phyloP scores from a whole-genome alignment of 805 yeast species.

The Starmerella potacharoeniae region DNA sequence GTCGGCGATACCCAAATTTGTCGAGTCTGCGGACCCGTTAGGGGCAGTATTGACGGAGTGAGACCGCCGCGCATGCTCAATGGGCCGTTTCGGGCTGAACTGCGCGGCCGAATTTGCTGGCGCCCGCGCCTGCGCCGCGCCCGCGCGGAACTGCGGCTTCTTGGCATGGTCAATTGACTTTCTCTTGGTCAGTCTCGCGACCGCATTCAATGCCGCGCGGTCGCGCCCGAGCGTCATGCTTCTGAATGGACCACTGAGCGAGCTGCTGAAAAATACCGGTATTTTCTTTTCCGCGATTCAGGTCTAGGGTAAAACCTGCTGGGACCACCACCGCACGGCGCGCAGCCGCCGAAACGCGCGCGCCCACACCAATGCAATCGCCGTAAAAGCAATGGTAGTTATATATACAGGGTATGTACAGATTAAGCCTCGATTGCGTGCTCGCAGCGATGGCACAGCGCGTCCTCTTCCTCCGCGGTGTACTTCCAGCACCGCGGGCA shows the following conservation, averaged over 20 bases:
- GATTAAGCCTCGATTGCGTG: background rate
- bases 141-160: background rate
- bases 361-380: too few species aligned
- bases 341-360: too few species aligned
- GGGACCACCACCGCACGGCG: too few species aligned
- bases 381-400: too few species aligned
- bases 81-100: background rate
- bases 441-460: slow-evolving; percentile 57
- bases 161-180: background rate
- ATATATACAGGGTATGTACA: background rate
- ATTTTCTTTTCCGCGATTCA: too few species aligned
- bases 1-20: slow-evolving; percentile 1
- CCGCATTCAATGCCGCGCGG: slow-evolving; percentile 4
- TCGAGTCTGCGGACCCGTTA: background rate
- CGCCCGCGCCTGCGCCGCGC: background rate
- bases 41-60: background rate
- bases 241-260: background rate
- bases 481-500: slow-evolving; percentile 96
- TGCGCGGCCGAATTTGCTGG: background rate
- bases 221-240: background rate
- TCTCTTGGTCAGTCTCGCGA: slow-evolving; percentile 1
- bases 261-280: background rate
- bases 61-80: background rate
- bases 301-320: too few species aligned
- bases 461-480: slow-evolving; percentile 40